Base-by-base conservation (phyloP, 164 flowering plant genomes). In the Hamamelis virginiana region DNA sequence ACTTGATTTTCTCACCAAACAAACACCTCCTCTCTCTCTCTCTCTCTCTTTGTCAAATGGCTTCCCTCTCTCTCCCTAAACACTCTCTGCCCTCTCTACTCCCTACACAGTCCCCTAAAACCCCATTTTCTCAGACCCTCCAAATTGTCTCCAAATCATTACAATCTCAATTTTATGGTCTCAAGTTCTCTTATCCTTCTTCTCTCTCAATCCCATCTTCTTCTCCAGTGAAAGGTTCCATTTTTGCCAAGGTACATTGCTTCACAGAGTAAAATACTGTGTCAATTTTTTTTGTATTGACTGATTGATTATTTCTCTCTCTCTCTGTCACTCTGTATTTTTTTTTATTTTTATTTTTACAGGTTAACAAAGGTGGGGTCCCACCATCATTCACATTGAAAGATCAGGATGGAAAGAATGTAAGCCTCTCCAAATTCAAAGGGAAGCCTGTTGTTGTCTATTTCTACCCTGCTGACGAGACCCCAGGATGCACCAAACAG, bases 401-500 rank as follows among this genome's bases (percentile, higher is more conserved):
- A 71, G 96, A 95, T 78, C 98, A 95, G 78, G 90, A 92, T 71
- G 97, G 97, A 10, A 91, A 50, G 77, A 75, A 9, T 64, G 94
- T 95, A 69, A 86, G 77, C 66, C 89, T 95, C 64, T 80, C 96
- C 56, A 88, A 87, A 28, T 95, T 85, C 75, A 95, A 91, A 78
- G 97, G 97, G 26, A 95, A 86, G 86, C 97, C 98, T 57, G 96
- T 91, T 26, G 91, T 95, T 52, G 82, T 92, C 61, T 92, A 95
- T 71, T 95, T 95, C 85, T 95, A 92, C 68, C 97, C 97, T 56
- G 97, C 97, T 72, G 98, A 92, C 78, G 98, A 95, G 71, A 81
- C 89, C 62, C 97, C 98, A n/a, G 96, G 96, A 4, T 91, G 98
- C 86, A 95, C 97, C 71, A 95, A 95, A 76, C 94, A 95, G 96